These are phyloP conservation scores for Singerocomus inundabilis DNA, from an alignment of 1,284 basidiomycete species.

Conservation along the genomic window DNA sequence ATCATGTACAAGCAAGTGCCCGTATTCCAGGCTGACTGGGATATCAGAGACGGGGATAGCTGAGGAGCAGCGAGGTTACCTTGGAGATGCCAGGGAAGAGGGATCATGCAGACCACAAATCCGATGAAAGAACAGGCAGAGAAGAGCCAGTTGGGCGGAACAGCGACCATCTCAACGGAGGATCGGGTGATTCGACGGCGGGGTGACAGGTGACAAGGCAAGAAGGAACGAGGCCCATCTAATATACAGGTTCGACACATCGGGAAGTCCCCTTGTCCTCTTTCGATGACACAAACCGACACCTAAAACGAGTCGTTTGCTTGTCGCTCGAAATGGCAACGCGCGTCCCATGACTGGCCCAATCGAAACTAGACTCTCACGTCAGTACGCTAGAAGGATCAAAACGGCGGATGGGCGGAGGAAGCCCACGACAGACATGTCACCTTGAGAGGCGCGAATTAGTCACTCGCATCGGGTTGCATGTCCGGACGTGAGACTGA, in stretches of 20 bases:
- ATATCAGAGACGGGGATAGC: constrained; percentile 5
- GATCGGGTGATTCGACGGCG: too few species aligned
- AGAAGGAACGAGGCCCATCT: background rate
- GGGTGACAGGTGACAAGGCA: too few species aligned
- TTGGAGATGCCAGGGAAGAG: constrained; percentile 48
- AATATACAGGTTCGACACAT: constrained; percentile 29
- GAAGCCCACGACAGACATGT: too few species aligned
- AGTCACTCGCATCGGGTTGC: too few species aligned
- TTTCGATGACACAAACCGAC: constrained; percentile 29
- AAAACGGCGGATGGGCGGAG: too few species aligned
- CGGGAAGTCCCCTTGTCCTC: constrained; percentile 37
- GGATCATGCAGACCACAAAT: constrained; percentile 38
- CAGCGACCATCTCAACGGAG: constrained; percentile 25
- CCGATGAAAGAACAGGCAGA: constrained; percentile 37
- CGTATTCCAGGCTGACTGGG: constrained; percentile 46
- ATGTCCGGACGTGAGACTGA: too few species aligned
- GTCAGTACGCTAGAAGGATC: too few species aligned
- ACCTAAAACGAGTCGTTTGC: constrained; percentile 20
- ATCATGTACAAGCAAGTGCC: constrained; percentile 54
- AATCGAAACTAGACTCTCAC: too few species aligned
- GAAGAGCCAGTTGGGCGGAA: constrained; percentile 31
- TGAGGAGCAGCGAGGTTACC: constrained; percentile 12
- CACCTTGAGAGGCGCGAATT: too few species aligned
- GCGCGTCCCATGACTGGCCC: too few species aligned
- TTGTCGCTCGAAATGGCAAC: constrained; percentile 21